Conservation (phyloP, 2,329 filamentous ascomycete genomes). For the Orbilia oligospora region DNA sequence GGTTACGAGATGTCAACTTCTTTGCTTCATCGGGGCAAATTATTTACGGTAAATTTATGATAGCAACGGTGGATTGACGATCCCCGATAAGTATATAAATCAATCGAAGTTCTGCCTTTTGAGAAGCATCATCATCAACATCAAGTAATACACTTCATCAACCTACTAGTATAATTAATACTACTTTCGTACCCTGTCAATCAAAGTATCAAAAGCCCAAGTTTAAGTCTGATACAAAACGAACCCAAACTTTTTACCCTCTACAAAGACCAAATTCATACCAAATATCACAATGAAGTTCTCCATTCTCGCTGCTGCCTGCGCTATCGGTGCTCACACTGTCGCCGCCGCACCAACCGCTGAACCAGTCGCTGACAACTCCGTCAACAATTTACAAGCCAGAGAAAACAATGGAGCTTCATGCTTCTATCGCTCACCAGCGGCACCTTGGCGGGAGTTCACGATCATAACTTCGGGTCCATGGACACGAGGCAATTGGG, state of each 20-base stretch:
- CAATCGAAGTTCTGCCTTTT: too few species aligned
- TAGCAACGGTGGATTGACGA: too few species aligned
- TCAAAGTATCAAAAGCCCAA: background rate
- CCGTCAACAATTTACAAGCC: background rate
- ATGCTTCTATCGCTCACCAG: background rate
- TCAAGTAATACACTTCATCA: too few species aligned
- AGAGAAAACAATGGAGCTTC: background rate
- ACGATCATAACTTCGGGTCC: slow-evolving; percentile 7
- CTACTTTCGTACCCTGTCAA: background rate
- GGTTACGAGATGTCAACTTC: too few species aligned
- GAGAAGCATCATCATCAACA: too few species aligned
- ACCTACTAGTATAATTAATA: background rate
- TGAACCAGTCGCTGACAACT: background rate
- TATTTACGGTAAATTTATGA: too few species aligned
- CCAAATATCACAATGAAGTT: slow-evolving; percentile 4
- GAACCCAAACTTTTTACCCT: too few species aligned
- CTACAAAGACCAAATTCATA: too few species aligned
- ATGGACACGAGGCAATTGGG: background rate
- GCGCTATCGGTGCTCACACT: background rate
- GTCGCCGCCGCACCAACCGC: background rate
- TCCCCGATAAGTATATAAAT: too few species aligned
- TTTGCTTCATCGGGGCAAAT: too few species aligned
- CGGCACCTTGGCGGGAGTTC: background rate
- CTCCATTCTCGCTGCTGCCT: background rate
- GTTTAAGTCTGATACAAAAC: background rate